Base-by-base conservation (phyloP, 1,139 yeast genomes). In the Kodamaea sp. region DNA sequence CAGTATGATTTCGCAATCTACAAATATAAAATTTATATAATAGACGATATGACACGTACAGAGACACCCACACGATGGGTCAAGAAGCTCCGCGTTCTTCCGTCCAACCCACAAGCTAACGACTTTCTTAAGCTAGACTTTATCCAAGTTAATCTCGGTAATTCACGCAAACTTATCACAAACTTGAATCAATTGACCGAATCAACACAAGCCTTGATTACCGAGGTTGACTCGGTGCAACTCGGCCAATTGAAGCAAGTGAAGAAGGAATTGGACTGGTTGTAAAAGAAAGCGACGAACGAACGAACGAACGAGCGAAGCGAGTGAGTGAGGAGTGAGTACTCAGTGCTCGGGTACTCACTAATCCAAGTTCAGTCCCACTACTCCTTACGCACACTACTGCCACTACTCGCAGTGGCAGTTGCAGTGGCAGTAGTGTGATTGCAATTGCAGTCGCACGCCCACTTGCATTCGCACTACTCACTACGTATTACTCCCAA, bases 71-170 rank as follows among this genome's bases (percentile, higher is more conserved):
- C 20, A 15, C 20, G 58, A 39, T 68, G 74, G 71, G 52, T 67
- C 24, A 55, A 57, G 30, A 50, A 60, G 9, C 48, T 70, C 12
- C 51, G 76, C 9, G 69, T 67, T 0, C 58, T 70, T 23, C 74
- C 76, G 2, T 65, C 74, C 6, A 55, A 59, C 36, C 67, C 74
- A 5, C 47, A 53, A 8, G 53, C 61, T 27, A 63, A 68, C 35
- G 76, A 71, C 46, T 58, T 62, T 42, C 56, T 71, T 39, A 69
- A 68, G 41, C 53, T 65, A 1, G 76, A 71, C 38, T 71, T 70
- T 43, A 60, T 71, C n/a, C 75, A 70, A 22, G 69, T 65, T 30
- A 71, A 71, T 45, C 54, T 71, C 38, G 67, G 68, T 52, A 71
- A 71, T 45, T 67, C 73, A 27, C 53, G 76, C 15, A 67, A 65